Base-by-base conservation (phyloP, 1,284 basidiomycete genomes). In the Pseudozyma pruni region DNA sequence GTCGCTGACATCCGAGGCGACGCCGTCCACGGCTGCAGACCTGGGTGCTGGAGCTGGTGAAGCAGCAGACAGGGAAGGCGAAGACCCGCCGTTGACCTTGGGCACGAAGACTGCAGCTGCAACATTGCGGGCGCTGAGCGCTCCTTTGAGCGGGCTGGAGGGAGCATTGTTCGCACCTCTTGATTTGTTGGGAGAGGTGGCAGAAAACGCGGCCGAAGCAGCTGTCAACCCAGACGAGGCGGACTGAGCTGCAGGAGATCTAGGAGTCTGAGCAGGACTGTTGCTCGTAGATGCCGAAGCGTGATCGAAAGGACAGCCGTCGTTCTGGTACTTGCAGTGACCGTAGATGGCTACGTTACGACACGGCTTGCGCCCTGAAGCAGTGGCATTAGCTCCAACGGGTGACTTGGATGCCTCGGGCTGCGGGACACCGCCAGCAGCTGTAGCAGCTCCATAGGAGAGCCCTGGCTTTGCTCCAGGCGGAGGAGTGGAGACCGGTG, bases 21-120 rank as follows among this genome's bases (percentile, higher is more conserved):
- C 54, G 31, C 45, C 48, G 34, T 64, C 56, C 32, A 56, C n/a
- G n/a, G n/a, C 35, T 9, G 45, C 48, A 19, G 54, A 41, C 19
- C 47, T 46, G 3, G 54, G 37, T 19, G 49, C 27, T 25, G 51
- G 45, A 35, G 45, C 35, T 8, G 68, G 27, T 8, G 59, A 45
- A 9, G 61, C 35, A 2, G 58, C 50, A 1, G 62, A 54, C 27
- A 56, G 38, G 16, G 66, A 54, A 22, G 57, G 63, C 23, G 63
- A 59, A 13, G 72, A 68, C 39, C 63, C 40, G 3, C 62, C 60
- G 25, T 60, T 51, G 35, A 47, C 42, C 56, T 79, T 79, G 33
- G 77, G 77, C 8, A 79, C 75, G 39, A 79, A 79, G 19, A 78
- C 77, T 25, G 75, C 71, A 10, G 75, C 75, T 25, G 67, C 68